A percentile compares a stretch with the other conserved stretches of the same genome.
Evolutionary conservation across 768 basidiomycete genomes (phyloP).

Genomic region (Thelephora ganbajun): DNA sequence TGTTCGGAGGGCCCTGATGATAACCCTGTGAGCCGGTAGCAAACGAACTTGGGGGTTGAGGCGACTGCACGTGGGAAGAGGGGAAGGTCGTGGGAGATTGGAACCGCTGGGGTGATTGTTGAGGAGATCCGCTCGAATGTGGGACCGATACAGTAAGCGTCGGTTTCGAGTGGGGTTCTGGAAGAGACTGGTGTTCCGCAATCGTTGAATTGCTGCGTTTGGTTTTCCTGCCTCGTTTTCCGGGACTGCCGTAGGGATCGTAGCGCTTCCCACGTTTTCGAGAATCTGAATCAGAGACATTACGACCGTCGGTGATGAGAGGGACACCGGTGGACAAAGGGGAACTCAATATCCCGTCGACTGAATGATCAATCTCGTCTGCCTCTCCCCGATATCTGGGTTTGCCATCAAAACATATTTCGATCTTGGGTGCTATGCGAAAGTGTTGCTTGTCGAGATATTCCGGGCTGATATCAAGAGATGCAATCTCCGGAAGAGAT

Average conservation of each 20-base stretch:
- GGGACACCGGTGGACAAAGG: slow-evolving; percentile 9
- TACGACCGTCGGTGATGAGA: slow-evolving; percentile 6
- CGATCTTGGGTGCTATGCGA: slow-evolving; percentile 79
- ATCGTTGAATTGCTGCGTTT: slow-evolving; percentile 10
- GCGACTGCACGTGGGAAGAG: too few species aligned
- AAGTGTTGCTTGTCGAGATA: slow-evolving; percentile 89
- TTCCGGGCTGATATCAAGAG: slow-evolving; percentile 74
- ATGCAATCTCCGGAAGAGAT: slow-evolving; percentile 73
- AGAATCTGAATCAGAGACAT: slow-evolving; percentile 9
- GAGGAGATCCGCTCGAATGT: neutral
- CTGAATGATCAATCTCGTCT: slow-evolving; percentile 34
- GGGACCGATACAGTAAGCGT: neutral
- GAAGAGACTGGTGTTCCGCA: neutral
- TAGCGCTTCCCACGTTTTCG: slow-evolving; percentile 19
- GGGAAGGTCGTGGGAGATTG: neutral
- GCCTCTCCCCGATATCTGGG: slow-evolving; percentile 76
- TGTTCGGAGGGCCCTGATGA: neutral
- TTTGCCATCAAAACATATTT: slow-evolving; percentile 71
- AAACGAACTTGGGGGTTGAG: neutral
- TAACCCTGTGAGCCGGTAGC: neutral
- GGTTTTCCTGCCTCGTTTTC: slow-evolving; percentile 12
- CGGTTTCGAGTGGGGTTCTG: neutral
- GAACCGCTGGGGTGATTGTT: neutral
- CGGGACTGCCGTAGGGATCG: slow-evolving; percentile 16
- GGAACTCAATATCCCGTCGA: slow-evolving; percentile 1